Conservation (phyloP, 2,329 filamentous ascomycete genomes). For the Cladosporium sphaerospermum region DNA sequence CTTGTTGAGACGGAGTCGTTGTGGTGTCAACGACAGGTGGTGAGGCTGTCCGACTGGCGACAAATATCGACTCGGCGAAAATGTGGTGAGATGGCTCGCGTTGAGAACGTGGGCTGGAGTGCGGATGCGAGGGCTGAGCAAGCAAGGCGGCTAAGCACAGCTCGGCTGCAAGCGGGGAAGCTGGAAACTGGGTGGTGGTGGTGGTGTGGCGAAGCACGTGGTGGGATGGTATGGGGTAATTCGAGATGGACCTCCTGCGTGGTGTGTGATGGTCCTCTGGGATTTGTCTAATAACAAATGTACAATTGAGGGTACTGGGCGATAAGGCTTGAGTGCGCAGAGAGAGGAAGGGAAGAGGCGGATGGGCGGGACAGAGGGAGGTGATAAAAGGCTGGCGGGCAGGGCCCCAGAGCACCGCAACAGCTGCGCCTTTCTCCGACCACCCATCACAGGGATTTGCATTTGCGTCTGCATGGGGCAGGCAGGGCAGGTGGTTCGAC, state of each 20-base stretch:
- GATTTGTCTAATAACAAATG: constrained; percentile 19
- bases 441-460: neutral
- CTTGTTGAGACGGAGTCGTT: no score
- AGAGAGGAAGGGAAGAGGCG: constrained; percentile 3
- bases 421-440: constrained; percentile 9
- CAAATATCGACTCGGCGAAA: no score
- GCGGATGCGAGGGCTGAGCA: neutral
- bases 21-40: no score
- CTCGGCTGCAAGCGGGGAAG: constrained; percentile 9
- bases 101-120: no score
- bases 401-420: neutral
- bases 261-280: constrained; percentile 2
- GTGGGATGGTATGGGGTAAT: neutral
- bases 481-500: constrained; percentile 1
- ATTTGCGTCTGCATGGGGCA: neutral
- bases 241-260: neutral
- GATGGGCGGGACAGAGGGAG: constrained; percentile 4
- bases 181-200: neutral
- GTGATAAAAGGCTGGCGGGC: constrained; percentile 10
- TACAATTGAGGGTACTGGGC: neutral
- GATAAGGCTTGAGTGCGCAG: neutral
- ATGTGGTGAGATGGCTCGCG: no score
- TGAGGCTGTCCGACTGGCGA: no score
- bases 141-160: neutral
- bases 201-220: constrained; percentile 1